Evolutionary conservation across 2,329 filamentous ascomycete genomes (phyloP).

Genomic region (Rhinocladiella mackenziei): DNA sequence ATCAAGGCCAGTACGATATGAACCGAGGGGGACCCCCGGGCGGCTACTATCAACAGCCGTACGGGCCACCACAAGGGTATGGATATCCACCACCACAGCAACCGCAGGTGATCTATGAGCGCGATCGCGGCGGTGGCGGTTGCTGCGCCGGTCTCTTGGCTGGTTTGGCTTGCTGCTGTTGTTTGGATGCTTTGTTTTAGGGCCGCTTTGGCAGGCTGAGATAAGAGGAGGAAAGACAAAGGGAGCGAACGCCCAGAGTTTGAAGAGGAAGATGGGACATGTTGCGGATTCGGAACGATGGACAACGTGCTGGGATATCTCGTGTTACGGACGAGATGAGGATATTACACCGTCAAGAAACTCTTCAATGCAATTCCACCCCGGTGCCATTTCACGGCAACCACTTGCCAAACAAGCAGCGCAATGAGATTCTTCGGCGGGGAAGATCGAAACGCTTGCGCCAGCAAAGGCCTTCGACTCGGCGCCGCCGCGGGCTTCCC

Average conservation of each 20-base stretch:
- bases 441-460: too few species aligned
- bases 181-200: slow-evolving; percentile 46
- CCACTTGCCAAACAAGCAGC: too few species aligned
- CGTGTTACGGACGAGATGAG: not conserved
- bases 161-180: slow-evolving; percentile 49
- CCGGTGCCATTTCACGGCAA: too few species aligned
- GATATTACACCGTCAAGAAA: not conserved
- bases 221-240: not conserved
- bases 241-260: too few species aligned
- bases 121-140: slow-evolving; percentile 33
- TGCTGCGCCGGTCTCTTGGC: slow-evolving; percentile 47
- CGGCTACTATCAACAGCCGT: slow-evolving; percentile 8
- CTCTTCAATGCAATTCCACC: too few species aligned
- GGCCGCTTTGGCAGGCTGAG: not conserved
- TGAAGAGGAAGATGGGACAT: too few species aligned
- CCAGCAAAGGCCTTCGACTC: too few species aligned
- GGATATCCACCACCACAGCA: slow-evolving; percentile 37
- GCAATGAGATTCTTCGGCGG: too few species aligned
- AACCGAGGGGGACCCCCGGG: slow-evolving; percentile 4
- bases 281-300: too few species aligned
- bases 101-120: slow-evolving; percentile 37
- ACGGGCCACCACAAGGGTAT: slow-evolving; percentile 25
- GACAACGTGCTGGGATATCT: too few species aligned
- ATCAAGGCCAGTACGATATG: slow-evolving; percentile 29
- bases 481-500: too few species aligned